These are phyloP conservation scores for Cercospora berteroae DNA, from an alignment of 2,329 filamentous ascomycete genomes.

Conservation along the genomic window DNA sequence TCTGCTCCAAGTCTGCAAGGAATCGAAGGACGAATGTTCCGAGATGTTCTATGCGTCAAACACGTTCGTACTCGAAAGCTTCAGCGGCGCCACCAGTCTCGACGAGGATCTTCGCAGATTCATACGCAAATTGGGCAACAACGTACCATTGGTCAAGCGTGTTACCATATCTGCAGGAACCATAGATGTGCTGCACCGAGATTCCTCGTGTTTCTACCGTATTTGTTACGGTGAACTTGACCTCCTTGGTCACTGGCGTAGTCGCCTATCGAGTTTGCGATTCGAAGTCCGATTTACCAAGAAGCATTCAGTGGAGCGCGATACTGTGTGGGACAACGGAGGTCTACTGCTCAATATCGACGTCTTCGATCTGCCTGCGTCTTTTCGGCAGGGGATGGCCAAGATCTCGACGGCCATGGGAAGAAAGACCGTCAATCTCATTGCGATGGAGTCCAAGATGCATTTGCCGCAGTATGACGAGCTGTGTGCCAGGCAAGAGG, in stretches of 20 bases:
- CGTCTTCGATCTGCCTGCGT: background rate
- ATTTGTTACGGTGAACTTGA: background rate
- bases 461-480: background rate
- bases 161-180: background rate
- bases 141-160: background rate
- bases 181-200: background rate
- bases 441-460: background rate
- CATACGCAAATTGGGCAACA: background rate
- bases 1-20: background rate
- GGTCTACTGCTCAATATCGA: background rate
- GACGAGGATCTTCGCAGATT: background rate
- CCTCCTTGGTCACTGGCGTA: background rate
- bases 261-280: background rate
- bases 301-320: background rate
- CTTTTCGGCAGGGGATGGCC: background rate
- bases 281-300: background rate
- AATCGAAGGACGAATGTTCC: background rate
- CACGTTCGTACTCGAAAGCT: background rate
- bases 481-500: background rate
- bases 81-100: background rate
- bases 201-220: background rate
- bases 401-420: background rate
- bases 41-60: background rate
- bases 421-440: background rate
- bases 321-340: background rate